Evolutionary conservation across 1,284 basidiomycete species (phyloP).

Genomic region (Microbotryum scabiosae): DNA sequence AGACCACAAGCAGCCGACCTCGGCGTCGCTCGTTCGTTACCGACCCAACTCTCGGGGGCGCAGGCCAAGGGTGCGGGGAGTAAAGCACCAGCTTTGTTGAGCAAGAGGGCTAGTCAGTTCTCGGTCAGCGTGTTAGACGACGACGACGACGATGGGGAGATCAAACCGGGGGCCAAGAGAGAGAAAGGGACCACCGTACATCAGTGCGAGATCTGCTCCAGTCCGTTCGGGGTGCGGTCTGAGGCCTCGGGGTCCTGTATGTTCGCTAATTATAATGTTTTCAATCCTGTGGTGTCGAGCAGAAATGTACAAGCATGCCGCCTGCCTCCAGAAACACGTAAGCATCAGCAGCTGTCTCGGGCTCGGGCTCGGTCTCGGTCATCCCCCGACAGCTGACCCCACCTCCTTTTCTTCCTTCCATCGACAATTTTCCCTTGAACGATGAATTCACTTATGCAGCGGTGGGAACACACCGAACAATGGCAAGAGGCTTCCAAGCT

Average conservation of each 20-base stretch:
- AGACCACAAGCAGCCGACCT: not conserved
- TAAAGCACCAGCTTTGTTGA: not conserved
- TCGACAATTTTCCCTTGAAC: not conserved
- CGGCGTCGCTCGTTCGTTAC: not conserved
- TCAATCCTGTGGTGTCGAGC: no score
- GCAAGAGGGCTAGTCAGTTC: not conserved
- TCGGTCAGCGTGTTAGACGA: not conserved
- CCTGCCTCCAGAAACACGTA: not conserved
- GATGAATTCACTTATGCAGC: not conserved
- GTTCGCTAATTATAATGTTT: no score
- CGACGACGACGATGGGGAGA: slow-evolving; percentile 3
- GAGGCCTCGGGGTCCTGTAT: no score
- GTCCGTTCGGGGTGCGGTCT: no score
- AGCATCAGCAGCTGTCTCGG: not conserved
- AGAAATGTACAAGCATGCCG: not conserved
- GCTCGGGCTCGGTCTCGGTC: not conserved
- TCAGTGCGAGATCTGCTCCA: no score
- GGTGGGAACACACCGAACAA: slow-evolving; percentile 44
- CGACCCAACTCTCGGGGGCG: not conserved
- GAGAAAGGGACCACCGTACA: no score
- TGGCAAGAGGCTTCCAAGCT: slow-evolving; percentile 95
- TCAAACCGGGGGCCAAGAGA: not conserved
- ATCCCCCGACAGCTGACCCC: not conserved
- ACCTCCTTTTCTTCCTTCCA: not conserved
- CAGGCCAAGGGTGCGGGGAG: not conserved